Evolutionary conservation across 2,329 filamentous ascomycete genomes (phyloP).

Genomic region (Fusarium foetens): DNA sequence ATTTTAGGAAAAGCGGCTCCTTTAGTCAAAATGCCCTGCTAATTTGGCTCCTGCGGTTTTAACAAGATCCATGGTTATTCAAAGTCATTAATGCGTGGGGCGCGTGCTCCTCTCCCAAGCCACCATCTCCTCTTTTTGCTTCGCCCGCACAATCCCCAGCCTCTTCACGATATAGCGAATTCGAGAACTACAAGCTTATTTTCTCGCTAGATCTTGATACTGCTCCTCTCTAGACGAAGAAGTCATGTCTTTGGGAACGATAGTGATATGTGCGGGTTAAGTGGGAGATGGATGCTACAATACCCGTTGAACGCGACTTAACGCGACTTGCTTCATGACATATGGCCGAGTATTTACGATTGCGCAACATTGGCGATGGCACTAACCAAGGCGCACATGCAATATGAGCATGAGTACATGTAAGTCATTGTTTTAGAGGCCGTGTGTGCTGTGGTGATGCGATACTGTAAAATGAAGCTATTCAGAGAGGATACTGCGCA

Average conservation of each 20-base stretch:
- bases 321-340: rapidly evolving
- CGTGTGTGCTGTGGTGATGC: rapidly evolving
- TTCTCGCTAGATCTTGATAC: rapidly evolving
- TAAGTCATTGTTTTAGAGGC: rapidly evolving
- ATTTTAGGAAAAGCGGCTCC: no score
- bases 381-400: rapidly evolving
- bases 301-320: rapidly evolving
- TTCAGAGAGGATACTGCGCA: no score
- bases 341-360: rapidly evolving
- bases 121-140: background rate
- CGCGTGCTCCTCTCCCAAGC: background rate
- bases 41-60: no score
- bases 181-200: rapidly evolving
- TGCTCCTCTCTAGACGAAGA: no score
- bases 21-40: no score
- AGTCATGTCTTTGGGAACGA: rapidly evolving
- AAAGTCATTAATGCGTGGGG: rapidly evolving
- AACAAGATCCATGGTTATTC: no score
- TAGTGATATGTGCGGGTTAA: rapidly evolving
- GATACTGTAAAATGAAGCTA: background rate
- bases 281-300: no score
- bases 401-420: rapidly evolving
- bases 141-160: rapidly evolving
- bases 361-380: rapidly evolving
- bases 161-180: rapidly evolving